Base-by-base conservation (phyloP, 192 early-diverging fungal genomes). In the Coemansia sp. region DNA sequence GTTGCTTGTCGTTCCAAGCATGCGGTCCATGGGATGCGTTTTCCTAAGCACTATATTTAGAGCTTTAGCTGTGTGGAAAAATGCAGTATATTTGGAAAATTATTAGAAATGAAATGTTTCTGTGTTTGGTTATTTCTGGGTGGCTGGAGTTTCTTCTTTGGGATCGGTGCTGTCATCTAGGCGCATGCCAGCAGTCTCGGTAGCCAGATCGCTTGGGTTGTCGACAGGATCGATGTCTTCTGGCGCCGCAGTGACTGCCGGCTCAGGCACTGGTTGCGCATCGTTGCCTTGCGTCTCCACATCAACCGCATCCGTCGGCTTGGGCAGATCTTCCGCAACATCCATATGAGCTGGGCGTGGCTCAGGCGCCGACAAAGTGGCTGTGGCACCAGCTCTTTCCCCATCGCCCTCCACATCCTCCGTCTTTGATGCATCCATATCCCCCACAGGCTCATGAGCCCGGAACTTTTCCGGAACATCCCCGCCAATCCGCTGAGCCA, bases 1-100 rank as follows among this genome's bases (percentile, higher is more conserved):
- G 63, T 14, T 70, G 72, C 62, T 32, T 62, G 17, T 65, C 66
- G 11, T 80, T 80, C 50, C 72, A 74, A 49, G 77, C 77, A 1
- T 80, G 77, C 38, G 67, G 77, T 1, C 67, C 77, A 2, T 80
- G 77, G 77, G 77, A 80, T 43, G 15, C 67, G 2, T 70, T 65
- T 50, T 80, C 77, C 6, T 80, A 59, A 14, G 35, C 32, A 38
- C 21, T 56, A 21, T 1, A 37, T 1, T 32, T 55, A 12, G 38
- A 39, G 15, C 21, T 1, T 21, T 21, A 21, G 21, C 21, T 21
- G 29, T 32, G 29, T 32, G 29, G 29, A 32, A 32, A 21, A 32
- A 32, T 32, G 29, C 29, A 27, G 27, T 5, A 7, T 32, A 32
- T 32, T 32, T 43, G 12, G 41, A 43, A 43, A 43, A n/a, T 12